A percentile compares a stretch with the other conserved stretches of the same genome.
phyloP scores from a whole-genome alignment of 2,329 filamentous ascomycete species.

The Penicillium janthinellum region DNA sequence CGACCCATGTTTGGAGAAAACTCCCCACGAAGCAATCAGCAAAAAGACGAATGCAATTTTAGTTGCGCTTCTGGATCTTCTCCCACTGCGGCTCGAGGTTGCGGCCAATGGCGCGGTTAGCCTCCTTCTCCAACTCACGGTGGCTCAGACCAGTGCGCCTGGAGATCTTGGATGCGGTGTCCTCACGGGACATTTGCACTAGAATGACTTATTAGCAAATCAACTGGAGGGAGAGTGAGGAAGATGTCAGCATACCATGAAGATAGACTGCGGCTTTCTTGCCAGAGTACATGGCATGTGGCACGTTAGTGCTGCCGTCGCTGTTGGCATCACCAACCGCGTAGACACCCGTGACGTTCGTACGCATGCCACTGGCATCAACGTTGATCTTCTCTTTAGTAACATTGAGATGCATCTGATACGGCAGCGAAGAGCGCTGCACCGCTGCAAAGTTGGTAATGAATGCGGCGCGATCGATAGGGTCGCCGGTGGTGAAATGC shows the following conservation, averaged over 20 bases:
- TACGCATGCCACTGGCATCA: conserved; percentile 50
- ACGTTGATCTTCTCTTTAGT: conserved; percentile 49
- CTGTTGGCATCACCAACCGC: conserved; percentile 63
- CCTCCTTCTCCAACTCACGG: conserved; percentile 31
- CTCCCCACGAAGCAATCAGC: background rate
- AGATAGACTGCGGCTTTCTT: conserved; percentile 61
- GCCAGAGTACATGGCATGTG: conserved; percentile 62
- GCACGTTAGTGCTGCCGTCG: conserved; percentile 62
- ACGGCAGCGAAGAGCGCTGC: conserved; percentile 54
- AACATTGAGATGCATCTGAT: conserved; percentile 52
- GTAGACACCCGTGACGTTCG: conserved; percentile 58
- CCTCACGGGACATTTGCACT: conserved; percentile 38
- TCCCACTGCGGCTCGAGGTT: conserved; percentile 31
- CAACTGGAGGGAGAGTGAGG: fast-evolving
- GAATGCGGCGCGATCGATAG: conserved; percentile 55
- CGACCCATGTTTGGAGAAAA: background rate
- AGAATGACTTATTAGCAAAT: background rate
- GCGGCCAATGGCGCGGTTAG: conserved; percentile 32
- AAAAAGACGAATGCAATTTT: background rate
- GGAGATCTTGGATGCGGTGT: conserved; percentile 31
- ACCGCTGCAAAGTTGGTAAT: conserved; percentile 52
- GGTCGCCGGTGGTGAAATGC: conserved; percentile 51
- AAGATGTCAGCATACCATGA: conserved; percentile 37
- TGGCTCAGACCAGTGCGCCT: conserved; percentile 30
- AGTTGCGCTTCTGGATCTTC: conserved; percentile 1